phyloP scores from a whole-genome alignment of 106 monocot genomes.

The Hemerocallis citrina region DNA sequence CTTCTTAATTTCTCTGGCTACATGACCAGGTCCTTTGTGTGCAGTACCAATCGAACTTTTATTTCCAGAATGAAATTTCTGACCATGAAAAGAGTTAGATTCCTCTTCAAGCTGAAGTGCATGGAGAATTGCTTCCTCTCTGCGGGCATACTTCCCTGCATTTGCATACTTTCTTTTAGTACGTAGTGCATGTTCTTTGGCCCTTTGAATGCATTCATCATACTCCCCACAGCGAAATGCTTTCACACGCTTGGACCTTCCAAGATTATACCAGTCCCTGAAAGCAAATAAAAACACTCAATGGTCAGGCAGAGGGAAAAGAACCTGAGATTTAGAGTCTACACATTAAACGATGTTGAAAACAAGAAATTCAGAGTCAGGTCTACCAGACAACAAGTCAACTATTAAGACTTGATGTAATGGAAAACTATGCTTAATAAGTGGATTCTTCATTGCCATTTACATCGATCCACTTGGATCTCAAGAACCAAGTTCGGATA shows the following conservation, averaged over 20 bases:
- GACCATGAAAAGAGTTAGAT: slow-evolving; percentile 5
- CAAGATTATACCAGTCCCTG: slow-evolving; percentile 91
- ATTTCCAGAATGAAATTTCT: slow-evolving; percentile 1
- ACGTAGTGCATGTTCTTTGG: slow-evolving; percentile 24
- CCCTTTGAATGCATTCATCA: slow-evolving; percentile 72
- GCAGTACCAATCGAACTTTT: not conserved
- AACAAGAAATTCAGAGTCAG: not conserved
- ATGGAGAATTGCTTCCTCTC: slow-evolving; percentile 89
- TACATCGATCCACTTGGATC: too few species aligned
- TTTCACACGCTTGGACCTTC: slow-evolving; percentile 77
- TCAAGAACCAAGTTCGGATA: too few species aligned
- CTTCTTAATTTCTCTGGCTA: slow-evolving; percentile 2
- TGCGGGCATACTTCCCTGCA: slow-evolving; percentile 59
- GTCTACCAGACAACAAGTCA: not conserved
- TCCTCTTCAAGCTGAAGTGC: slow-evolving; percentile 67
- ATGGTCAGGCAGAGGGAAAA: not conserved
- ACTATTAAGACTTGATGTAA: not conserved
- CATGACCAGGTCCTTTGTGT: slow-evolving; percentile 7
- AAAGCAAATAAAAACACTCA: slow-evolving; percentile 3
- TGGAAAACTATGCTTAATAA: too few species aligned
- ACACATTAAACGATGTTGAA: not conserved
- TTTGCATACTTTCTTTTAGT: slow-evolving; percentile 23
- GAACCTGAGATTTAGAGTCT: not conserved
- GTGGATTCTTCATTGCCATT: too few species aligned
- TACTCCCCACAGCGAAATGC: slow-evolving; percentile 90